A percentile compares a stretch with the other conserved stretches of the same genome.
Evolutionary conservation across 2,329 filamentous ascomycete genomes (phyloP).

Genomic region (Colletotrichum godetiae): DNA sequence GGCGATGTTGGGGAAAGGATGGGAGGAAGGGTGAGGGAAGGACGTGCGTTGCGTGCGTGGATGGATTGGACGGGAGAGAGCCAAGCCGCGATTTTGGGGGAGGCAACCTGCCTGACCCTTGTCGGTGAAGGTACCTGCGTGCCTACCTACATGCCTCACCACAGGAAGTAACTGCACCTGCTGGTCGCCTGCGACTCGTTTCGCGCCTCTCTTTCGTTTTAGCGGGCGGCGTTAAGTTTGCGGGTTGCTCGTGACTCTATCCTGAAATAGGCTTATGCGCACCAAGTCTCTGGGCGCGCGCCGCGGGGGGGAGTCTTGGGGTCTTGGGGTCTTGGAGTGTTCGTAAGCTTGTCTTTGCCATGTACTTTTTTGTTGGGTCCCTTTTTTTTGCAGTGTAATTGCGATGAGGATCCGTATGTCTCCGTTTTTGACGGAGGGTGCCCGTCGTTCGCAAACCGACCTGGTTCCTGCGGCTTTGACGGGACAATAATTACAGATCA

Average conservation of each 20-base stretch:
- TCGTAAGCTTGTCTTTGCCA: background rate
- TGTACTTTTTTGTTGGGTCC: background rate
- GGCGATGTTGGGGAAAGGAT: slow-evolving; percentile 19
- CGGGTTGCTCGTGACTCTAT: slow-evolving; percentile 34
- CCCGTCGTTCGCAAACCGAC: background rate
- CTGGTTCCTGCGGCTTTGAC: too few relatives aligned
- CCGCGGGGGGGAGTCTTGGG: slow-evolving; percentile 11
- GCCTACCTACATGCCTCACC: too few relatives aligned
- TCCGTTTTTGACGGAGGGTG: background rate
- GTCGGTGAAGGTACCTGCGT: background rate
- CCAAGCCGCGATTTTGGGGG: slow-evolving; percentile 26
- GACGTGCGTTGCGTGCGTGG: slow-evolving; percentile 10
- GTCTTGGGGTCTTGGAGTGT: slow-evolving; percentile 1
- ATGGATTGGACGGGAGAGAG: slow-evolving; percentile 26
- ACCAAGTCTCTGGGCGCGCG: slow-evolving; percentile 28
- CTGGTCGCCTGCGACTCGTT: background rate
- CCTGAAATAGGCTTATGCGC: slow-evolving; percentile 28
- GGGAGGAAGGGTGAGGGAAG: background rate
- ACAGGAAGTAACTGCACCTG: background rate
- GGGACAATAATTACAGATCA: too few relatives aligned
- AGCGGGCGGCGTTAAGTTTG: slow-evolving; percentile 23
- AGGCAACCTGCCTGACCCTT: slow-evolving; percentile 11
- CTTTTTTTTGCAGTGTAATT: background rate
- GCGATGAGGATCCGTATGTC: background rate
- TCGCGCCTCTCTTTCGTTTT: slow-evolving; percentile 3